Evolutionary conservation across 2,329 filamentous ascomycete genomes (phyloP).

Genomic region (Akanthomyces muscarius): DNA sequence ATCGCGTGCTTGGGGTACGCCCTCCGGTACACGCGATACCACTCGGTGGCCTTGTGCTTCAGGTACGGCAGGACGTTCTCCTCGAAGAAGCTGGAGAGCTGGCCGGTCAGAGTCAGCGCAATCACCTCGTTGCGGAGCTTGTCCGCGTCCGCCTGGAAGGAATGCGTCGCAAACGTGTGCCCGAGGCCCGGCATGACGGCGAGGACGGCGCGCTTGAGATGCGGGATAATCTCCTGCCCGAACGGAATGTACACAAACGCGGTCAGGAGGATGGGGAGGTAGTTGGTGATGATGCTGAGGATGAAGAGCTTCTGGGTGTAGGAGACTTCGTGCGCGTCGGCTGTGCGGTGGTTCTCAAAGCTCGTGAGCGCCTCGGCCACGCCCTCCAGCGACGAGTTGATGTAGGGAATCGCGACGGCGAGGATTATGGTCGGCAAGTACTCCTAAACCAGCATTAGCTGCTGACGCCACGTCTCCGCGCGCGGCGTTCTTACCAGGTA

Average conservation of each 20-base stretch:
- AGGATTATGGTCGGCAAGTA: slow-evolving; percentile 70
- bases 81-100: slow-evolving; percentile 67
- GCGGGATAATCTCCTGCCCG: slow-evolving; percentile 62
- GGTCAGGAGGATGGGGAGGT: slow-evolving; percentile 70
- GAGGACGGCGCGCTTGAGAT: slow-evolving; percentile 57
- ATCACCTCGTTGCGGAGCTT: slow-evolving; percentile 69
- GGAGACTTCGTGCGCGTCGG: slow-evolving; percentile 63
- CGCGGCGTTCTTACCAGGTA: slow-evolving; percentile 47
- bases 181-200: slow-evolving; percentile 43
- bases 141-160: slow-evolving; percentile 62
- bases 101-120: slow-evolving; percentile 69
- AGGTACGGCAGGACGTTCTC: slow-evolving; percentile 67
- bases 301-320: slow-evolving; percentile 72
- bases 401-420: slow-evolving; percentile 61
- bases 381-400: slow-evolving; percentile 58
- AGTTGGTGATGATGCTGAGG: slow-evolving; percentile 77
- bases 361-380: slow-evolving; percentile 61
- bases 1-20: slow-evolving; percentile 36
- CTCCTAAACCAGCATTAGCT: slow-evolving; percentile 41
- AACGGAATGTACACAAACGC: slow-evolving; percentile 79
- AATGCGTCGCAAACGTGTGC: slow-evolving; percentile 46
- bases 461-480: background rate
- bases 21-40: slow-evolving; percentile 40
- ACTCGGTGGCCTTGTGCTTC: slow-evolving; percentile 53
- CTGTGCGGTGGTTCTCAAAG: slow-evolving; percentile 72